phyloP scores from a whole-genome alignment of 2,329 filamentous ascomycete species.

The Aureobasidium sp. region DNA sequence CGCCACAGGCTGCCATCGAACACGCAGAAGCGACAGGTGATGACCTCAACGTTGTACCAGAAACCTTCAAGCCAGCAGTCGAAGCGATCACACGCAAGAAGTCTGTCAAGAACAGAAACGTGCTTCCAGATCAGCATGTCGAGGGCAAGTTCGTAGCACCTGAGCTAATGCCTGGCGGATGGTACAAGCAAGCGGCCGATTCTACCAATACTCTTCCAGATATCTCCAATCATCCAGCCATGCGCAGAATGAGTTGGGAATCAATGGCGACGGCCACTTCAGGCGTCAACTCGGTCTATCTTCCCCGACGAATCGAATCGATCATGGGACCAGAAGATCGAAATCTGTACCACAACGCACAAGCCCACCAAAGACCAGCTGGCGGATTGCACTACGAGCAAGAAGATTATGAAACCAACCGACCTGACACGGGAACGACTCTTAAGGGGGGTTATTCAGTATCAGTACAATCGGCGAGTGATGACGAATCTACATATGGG shows the following conservation, averaged over 20 bases:
- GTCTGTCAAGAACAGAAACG: constrained; percentile 46
- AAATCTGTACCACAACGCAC: constrained; percentile 64
- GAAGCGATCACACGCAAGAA: constrained; percentile 42
- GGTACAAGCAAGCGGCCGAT: constrained; percentile 64
- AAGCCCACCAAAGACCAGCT: constrained; percentile 40
- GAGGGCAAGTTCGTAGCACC: constrained; percentile 74
- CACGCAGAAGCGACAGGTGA: constrained; percentile 72
- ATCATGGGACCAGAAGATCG: constrained; percentile 70
- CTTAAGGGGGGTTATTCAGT: constrained; percentile 9
- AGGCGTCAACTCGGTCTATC: constrained; percentile 53
- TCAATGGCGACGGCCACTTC: constrained; percentile 58
- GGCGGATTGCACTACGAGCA: constrained; percentile 40
- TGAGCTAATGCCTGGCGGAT: constrained; percentile 59
- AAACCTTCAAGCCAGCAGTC: constrained; percentile 62
- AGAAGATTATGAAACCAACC: background rate
- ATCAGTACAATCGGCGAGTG: constrained; percentile 17
- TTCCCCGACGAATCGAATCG: constrained; percentile 63
- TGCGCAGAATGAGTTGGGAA: constrained; percentile 25
- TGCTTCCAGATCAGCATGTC: constrained; percentile 67
- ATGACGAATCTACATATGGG: background rate
- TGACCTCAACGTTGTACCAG: constrained; percentile 81
- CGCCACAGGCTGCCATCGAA: constrained; percentile 76
- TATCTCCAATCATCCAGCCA: constrained; percentile 14
- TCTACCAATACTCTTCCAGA: constrained; percentile 6
- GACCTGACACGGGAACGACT: constrained; percentile 7